Percentiles rank a stretch among this genome's conserved stretches.
Conservation (phyloP, 108 stramenopile species). For the Epipyxis sp. region DNA sequence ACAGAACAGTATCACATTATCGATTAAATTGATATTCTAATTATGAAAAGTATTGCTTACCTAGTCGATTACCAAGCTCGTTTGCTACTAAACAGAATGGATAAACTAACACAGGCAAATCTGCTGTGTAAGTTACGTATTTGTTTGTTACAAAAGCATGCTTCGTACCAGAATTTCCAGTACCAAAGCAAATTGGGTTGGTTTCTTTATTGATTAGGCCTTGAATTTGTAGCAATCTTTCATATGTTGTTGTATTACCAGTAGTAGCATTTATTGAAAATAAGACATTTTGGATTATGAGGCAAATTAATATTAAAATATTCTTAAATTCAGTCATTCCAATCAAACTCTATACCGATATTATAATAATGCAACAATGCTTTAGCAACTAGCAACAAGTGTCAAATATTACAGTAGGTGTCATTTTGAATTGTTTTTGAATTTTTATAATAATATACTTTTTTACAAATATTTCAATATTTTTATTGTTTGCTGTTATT, state of each 20-base stretch:
- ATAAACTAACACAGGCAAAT: background rate
- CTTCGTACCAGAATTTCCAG: background rate
- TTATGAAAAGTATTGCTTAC: no score
- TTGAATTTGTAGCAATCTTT: background rate
- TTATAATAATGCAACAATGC: no score
- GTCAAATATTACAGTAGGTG: no score
- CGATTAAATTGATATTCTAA: no score
- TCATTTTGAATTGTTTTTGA: no score
- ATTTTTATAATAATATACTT: no score
- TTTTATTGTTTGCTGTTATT: no score
- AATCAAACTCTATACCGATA: background rate
- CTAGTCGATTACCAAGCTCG: constrained; percentile 14
- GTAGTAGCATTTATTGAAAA: background rate
- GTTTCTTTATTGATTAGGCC: background rate
- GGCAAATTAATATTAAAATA: background rate
- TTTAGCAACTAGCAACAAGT: no score
- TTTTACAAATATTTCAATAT: no score
- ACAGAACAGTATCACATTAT: no score
- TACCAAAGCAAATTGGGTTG: background rate
- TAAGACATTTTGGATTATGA: background rate
- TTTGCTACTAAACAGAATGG: background rate
- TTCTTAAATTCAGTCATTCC: background rate
- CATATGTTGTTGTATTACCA: background rate
- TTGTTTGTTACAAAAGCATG: background rate
- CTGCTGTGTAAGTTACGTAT: background rate